Conservation (phyloP, 139 green algal genomes). For the Haematococcus lacustris region DNA sequence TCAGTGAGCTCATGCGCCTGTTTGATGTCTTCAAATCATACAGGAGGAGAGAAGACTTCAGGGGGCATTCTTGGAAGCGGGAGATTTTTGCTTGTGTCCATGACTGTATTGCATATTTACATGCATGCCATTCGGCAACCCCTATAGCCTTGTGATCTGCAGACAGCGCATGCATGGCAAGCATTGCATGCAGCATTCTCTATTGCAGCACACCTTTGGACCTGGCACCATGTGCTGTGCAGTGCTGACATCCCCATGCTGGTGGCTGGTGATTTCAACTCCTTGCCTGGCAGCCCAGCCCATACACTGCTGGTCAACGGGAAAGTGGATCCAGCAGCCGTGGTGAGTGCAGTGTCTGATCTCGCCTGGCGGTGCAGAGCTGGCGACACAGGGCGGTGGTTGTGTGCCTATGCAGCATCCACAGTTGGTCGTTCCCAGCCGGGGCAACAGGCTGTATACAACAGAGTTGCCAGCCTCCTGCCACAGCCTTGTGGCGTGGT, state of each 20-base stretch:
- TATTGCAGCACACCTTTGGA: too few relatives aligned
- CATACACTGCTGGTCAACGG: constrained; percentile 83
- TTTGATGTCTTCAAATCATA: too few relatives aligned
- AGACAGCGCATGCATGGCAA: neutral
- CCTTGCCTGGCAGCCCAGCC: constrained; percentile 73
- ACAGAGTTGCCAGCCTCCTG: neutral
- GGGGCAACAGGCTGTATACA: neutral
- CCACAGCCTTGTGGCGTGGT: neutral
- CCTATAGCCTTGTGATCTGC: constrained; percentile 1
- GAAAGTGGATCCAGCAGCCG: constrained; percentile 58
- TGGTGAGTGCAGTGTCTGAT: constrained; percentile 31
- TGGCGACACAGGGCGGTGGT: neutral
- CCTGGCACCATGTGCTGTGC: too few relatives aligned
- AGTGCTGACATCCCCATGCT: constrained; percentile 90
- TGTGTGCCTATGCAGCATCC: neutral
- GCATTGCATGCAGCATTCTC: neutral
- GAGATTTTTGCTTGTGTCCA: too few relatives aligned
- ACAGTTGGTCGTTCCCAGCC: neutral
- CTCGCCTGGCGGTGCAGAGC: too few relatives aligned
- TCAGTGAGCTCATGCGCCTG: too few relatives aligned
- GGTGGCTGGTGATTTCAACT: constrained; percentile 97
- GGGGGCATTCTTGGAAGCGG: too few relatives aligned
- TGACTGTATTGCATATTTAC: too few relatives aligned
- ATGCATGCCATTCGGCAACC: neutral
- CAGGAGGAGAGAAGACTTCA: too few relatives aligned